A percentile compares a stretch with the other conserved stretches of the same genome.
phyloP scores from a whole-genome alignment of 305 asterid species.

The Ilex paraguariensis region DNA sequence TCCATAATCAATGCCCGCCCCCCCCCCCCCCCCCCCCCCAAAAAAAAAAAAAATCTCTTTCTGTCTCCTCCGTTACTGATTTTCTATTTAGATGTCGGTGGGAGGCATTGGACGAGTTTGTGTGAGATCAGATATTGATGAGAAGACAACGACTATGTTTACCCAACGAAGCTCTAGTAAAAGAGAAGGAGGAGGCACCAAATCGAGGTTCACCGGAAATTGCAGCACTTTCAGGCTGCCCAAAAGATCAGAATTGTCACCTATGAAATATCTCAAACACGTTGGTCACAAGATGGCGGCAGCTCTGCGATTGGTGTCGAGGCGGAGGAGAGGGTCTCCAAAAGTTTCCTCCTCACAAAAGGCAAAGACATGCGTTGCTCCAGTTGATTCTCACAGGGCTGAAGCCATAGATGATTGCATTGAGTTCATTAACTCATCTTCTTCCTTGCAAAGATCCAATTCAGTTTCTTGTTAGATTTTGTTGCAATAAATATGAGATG shows the following conservation, averaged over 20 bases:
- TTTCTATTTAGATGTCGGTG: conserved; percentile 14
- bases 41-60: neutral
- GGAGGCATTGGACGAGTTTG: conserved; percentile 10
- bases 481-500: too few species aligned
- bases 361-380: conserved; percentile 34
- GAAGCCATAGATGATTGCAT: conserved; percentile 82
- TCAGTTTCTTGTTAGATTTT: conserved; percentile 25
- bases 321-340: conserved; percentile 19
- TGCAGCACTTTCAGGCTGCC: conserved; percentile 42
- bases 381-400: conserved; percentile 60
- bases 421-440: conserved; percentile 68
- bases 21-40: too few species aligned
- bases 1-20: neutral
- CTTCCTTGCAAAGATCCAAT: conserved; percentile 59
- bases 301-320: conserved; percentile 23
- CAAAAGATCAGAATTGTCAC: conserved; percentile 23
- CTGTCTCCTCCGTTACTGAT: neutral
- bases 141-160: conserved; percentile 1
- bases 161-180: conserved; percentile 27
- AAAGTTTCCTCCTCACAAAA: conserved; percentile 25
- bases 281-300: conserved; percentile 35
- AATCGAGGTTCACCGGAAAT: conserved; percentile 30
- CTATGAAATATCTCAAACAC: conserved; percentile 35
- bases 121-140: conserved; percentile 3
- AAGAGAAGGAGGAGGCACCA: conserved; percentile 13